Conservation (phyloP, 352 stramenopile species). For the Globisporangium iwayamae region DNA sequence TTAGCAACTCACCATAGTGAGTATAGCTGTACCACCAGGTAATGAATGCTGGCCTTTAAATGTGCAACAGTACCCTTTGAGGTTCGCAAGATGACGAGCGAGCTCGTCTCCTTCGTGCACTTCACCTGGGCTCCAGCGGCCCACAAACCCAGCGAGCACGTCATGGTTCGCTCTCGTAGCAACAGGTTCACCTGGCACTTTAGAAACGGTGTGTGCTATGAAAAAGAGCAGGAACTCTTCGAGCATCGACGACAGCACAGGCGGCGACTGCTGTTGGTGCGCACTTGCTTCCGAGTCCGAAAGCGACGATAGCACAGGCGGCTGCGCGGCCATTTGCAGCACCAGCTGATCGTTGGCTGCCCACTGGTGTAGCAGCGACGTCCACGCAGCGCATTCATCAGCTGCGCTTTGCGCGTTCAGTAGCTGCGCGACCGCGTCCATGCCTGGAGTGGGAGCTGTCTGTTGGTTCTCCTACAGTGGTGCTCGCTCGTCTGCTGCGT, state of each 20-base stretch:
- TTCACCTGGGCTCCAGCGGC: constrained; percentile 10
- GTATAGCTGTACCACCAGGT: neutral
- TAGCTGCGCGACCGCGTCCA: neutral
- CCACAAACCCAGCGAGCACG: neutral
- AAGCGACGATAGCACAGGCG: neutral
- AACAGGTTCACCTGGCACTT: neutral
- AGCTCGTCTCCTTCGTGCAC: neutral
- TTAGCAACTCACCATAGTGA: neutral
- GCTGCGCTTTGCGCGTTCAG: neutral
- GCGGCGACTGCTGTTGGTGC: too few species aligned
- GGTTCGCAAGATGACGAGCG: neutral
- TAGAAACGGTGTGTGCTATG: constrained; percentile 18
- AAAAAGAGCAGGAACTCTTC: constrained; percentile 35
- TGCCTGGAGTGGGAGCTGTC: neutral
- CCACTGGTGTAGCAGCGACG: neutral
- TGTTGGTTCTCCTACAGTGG: too few species aligned
- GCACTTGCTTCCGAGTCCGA: neutral
- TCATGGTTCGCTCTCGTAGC: neutral
- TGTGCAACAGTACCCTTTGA: neutral
- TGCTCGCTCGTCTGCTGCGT: too few species aligned
- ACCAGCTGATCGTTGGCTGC: neutral
- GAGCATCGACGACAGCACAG: constrained; percentile 8
- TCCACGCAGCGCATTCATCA: neutral
- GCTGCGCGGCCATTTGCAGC: neutral
- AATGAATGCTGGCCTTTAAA: neutral